Conservation (phyloP, 1,284 basidiomycete genomes). For the Austroboletus niveus region DNA sequence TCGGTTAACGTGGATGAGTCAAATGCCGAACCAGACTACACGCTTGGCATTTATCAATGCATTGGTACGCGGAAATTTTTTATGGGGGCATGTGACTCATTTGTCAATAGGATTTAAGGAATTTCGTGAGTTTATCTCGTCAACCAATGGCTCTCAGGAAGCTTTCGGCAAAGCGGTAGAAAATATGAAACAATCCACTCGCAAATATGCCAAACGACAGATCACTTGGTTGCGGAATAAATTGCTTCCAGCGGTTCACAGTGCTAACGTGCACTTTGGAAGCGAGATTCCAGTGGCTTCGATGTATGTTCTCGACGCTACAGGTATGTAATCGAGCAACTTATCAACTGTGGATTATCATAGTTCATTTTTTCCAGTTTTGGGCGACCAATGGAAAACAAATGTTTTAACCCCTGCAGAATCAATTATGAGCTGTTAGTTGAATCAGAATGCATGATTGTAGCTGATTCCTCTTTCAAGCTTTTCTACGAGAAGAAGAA, state of each 20-base stretch:
- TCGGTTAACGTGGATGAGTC: not conserved
- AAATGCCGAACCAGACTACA: conserved; percentile 50
- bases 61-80: conserved; percentile 60
- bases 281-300: conserved; percentile 29
- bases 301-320: conserved; percentile 75
- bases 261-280: conserved; percentile 41
- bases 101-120: conserved; percentile 78
- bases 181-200: conserved; percentile 83
- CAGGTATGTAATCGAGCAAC: conserved; percentile 44
- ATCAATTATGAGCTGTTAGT: conserved; percentile 49
- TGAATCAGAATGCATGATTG: not conserved
- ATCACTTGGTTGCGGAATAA: conserved; percentile 93
- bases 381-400: conserved; percentile 57
- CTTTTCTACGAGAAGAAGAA: conserved; percentile 51
- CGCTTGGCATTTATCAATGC: conserved; percentile 88
- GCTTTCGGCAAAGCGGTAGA: conserved; percentile 64
- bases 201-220: conserved; percentile 92
- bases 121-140: conserved; percentile 67
- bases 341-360: not conserved
- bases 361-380: conserved; percentile 37
- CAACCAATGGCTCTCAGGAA: conserved; percentile 39
- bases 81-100: not conserved
- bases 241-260: conserved; percentile 73
- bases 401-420: conserved; percentile 54
- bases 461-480: conserved; percentile 36